These are phyloP conservation scores for Scheffersomyces coipomensis DNA, from an alignment of 805 yeast species.

Conservation along the genomic window DNA sequence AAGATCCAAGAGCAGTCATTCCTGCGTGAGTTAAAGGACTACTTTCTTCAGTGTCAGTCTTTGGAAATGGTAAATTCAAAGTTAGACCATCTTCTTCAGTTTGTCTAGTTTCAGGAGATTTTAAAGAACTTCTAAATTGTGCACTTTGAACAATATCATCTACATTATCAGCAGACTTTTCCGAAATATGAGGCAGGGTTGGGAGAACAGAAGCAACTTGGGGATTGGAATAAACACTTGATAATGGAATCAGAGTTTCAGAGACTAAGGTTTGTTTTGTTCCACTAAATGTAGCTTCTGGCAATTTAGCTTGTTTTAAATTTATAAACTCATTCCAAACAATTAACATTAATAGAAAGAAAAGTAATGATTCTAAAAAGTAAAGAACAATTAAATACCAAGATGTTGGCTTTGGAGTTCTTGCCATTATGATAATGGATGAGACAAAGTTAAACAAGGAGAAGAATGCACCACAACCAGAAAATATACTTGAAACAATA, in stretches of 20 bases:
- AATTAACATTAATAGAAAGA: neutral
- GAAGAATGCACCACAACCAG: neutral
- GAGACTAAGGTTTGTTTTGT: too few relatives aligned
- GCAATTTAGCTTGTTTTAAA: too few relatives aligned
- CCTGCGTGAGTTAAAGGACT: neutral
- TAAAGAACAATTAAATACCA: neutral
- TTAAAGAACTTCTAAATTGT: too few relatives aligned
- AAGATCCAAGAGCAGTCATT: neutral
- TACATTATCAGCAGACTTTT: conserved; percentile 1
- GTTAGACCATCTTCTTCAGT: neutral
- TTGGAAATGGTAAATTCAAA: neutral
- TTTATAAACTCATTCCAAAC: neutral
- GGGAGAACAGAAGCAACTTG: neutral
- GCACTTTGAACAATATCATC: neutral
- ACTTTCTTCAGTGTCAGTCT: neutral
- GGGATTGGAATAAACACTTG: neutral
- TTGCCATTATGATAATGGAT: neutral
- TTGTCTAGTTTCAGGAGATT: too few relatives aligned
- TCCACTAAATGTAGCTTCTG: too few relatives aligned
- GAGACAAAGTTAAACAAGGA: neutral
- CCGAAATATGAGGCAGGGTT: neutral
- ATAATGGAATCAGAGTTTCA: neutral
- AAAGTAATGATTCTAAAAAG: neutral
- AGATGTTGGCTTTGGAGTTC: neutral
- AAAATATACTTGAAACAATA: neutral